These are phyloP conservation scores for Amanita phalloides DNA, from an alignment of 768 basidiomycete species.

Conservation along the genomic window DNA sequence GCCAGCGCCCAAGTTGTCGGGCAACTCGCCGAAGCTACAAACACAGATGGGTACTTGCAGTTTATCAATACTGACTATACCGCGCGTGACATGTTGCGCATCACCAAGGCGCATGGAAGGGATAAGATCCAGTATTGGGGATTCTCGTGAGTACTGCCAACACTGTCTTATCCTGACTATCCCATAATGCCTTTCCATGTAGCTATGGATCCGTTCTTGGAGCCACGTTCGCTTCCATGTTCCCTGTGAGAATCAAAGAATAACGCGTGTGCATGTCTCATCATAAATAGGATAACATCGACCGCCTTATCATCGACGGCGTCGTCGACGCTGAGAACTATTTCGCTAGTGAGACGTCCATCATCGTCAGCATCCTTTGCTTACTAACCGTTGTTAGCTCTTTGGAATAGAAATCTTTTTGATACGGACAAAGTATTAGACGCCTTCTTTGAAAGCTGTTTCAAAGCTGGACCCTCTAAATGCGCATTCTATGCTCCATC, in stretches of 20 bases:
- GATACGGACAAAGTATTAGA: slow-evolving; percentile 26
- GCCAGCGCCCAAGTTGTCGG: not conserved
- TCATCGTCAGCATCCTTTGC: not conserved
- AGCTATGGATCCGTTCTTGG: slow-evolving; percentile 23
- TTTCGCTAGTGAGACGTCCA: slow-evolving; percentile 11
- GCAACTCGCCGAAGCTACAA: not conserved
- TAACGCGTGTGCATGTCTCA: not conserved
- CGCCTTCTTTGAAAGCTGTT: slow-evolving; percentile 25
- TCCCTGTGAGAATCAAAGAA: slow-evolving; percentile 13
- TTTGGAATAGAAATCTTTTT: slow-evolving; percentile 26
- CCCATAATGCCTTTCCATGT: not conserved
- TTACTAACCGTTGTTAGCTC: slow-evolving; percentile 11
- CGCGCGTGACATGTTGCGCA: slow-evolving; percentile 12
- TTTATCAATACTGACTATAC: slow-evolving; percentile 26
- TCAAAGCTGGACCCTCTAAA: slow-evolving; percentile 21
- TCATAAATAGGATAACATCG: slow-evolving; percentile 15
- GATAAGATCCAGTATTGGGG: slow-evolving; percentile 25
- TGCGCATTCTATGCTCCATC: slow-evolving; percentile 30
- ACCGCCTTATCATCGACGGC: slow-evolving; percentile 22
- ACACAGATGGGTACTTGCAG: slow-evolving; percentile 14
- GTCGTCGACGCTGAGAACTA: slow-evolving; percentile 18
- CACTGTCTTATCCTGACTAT: not conserved
- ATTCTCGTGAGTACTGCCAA: slow-evolving; percentile 10
- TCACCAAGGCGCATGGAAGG: slow-evolving; percentile 16
- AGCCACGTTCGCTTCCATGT: slow-evolving; percentile 22